These are phyloP conservation scores for Starmerella stellata DNA, from an alignment of 805 yeast genomes.

Conservation along the genomic window DNA sequence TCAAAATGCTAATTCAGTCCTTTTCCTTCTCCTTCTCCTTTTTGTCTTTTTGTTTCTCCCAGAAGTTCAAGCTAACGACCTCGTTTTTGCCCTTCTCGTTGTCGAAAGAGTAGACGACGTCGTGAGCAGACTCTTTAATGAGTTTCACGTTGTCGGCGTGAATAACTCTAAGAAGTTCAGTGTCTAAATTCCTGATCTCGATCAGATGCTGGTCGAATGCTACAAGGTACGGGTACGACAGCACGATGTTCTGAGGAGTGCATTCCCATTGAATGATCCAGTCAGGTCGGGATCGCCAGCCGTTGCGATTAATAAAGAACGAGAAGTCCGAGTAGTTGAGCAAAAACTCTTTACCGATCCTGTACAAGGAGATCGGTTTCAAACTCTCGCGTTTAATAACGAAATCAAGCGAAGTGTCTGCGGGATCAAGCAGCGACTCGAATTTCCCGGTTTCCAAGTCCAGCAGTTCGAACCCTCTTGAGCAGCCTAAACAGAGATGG, in stretches of 20 bases:
- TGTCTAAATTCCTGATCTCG: conserved; percentile 80
- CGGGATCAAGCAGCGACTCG: conserved; percentile 89
- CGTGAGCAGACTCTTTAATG: conserved; percentile 78
- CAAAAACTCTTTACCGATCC: conserved; percentile 74
- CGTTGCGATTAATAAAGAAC: conserved; percentile 82
- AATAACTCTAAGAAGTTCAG: conserved; percentile 69
- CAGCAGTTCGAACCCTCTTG: conserved; percentile 90
- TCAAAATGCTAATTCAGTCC: too few relatives aligned
- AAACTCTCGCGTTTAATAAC: conserved; percentile 67
- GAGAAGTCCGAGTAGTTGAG: conserved; percentile 85
- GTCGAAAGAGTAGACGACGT: conserved; percentile 81
- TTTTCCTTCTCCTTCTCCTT: background rate
- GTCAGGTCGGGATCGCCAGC: conserved; percentile 88
- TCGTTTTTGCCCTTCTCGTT: conserved; percentile 81
- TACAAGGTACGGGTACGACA: conserved; percentile 82
- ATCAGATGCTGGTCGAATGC: conserved; percentile 83
- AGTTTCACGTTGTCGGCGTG: conserved; percentile 82
- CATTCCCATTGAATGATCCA: conserved; percentile 98
- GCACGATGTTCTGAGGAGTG: conserved; percentile 73
- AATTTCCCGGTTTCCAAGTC: conserved; percentile 66
- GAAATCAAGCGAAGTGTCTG: conserved; percentile 91
- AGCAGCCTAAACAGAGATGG: conserved; percentile 83
- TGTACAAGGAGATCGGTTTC: conserved; percentile 79
- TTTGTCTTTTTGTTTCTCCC: conserved; percentile 28
- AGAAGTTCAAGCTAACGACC: conserved; percentile 80